phyloP scores from a whole-genome alignment of 1,284 basidiomycete species.

The Sphagnurus paluster region DNA sequence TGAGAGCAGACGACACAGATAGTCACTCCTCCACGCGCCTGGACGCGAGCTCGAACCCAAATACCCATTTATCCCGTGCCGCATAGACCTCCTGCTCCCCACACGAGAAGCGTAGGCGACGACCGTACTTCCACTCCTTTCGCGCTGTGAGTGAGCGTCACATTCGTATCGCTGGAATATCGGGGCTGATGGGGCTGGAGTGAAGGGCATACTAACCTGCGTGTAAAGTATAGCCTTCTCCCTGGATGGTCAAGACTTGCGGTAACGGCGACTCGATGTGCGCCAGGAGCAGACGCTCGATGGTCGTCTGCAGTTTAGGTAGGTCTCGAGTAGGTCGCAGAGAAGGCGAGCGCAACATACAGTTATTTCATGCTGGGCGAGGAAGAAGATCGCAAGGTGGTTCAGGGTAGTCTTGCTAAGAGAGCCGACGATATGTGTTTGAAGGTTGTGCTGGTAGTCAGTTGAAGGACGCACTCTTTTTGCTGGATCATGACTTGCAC shows the following conservation, averaged over 20 bases:
- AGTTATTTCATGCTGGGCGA: conserved; percentile 18
- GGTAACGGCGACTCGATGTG: conserved; percentile 18
- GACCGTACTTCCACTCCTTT: conserved; percentile 19
- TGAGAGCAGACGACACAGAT: too few relatives aligned
- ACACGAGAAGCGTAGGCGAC: conserved; percentile 15
- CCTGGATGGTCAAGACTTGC: conserved; percentile 12
- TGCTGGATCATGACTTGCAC: conserved; percentile 19
- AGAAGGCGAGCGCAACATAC: conserved; percentile 8
- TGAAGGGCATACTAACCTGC: conserved; percentile 5
- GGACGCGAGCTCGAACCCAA: conserved; percentile 17
- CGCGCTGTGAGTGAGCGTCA: conserved; percentile 16
- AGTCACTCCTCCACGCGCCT: too few relatives aligned
- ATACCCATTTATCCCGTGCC: conserved; percentile 22
- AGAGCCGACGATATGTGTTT: not conserved
- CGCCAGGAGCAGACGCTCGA: conserved; percentile 19
- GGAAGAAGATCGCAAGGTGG: conserved; percentile 13
- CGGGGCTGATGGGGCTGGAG: not conserved
- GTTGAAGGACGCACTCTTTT: conserved; percentile 1
- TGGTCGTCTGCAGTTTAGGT: conserved; percentile 7
- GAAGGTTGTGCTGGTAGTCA: not conserved
- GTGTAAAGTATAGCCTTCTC: conserved; percentile 16
- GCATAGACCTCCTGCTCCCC: conserved; percentile 12
- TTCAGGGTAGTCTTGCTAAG: conserved; percentile 5
- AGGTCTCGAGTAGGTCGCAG: not conserved
- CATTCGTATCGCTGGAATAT: too few relatives aligned